Percentiles rank a stretch among this genome's conserved stretches.
Evolutionary conservation across 352 stramenopile species (phyloP).

Genomic region (Pythium graminicola): DNA sequence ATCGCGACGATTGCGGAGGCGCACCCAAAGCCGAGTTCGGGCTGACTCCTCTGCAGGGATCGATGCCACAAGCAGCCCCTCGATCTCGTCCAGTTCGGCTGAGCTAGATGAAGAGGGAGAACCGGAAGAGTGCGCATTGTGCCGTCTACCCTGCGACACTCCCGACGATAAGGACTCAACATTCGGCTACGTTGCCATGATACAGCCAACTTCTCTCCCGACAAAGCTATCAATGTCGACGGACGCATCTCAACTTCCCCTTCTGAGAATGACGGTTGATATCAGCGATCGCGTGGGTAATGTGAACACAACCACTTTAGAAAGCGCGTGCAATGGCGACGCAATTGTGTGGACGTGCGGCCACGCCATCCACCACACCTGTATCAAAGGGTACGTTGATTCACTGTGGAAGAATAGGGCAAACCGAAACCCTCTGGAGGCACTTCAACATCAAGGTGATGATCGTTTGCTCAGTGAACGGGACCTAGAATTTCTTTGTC

Average conservation of each 20-base stretch:
- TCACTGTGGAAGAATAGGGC: constrained; percentile 59
- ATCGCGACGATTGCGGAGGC: constrained; percentile 28
- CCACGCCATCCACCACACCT: constrained; percentile 60
- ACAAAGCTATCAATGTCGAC: constrained; percentile 26
- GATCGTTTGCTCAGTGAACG: constrained; percentile 61
- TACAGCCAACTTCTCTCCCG: constrained; percentile 49
- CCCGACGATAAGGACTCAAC: constrained; percentile 31
- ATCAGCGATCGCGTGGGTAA: constrained; percentile 8
- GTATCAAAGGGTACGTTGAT: constrained; percentile 62
- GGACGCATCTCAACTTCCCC: neutral
- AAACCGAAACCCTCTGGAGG: constrained; percentile 33
- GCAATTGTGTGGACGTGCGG: constrained; percentile 63
- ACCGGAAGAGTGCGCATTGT: constrained; percentile 54
- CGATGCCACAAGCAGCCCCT: constrained; percentile 6
- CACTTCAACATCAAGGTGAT: constrained; percentile 31
- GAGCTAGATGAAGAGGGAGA: constrained; percentile 27
- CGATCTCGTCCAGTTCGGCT: constrained; percentile 9
- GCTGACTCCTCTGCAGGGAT: constrained; percentile 10
- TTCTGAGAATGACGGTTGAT: constrained; percentile 3
- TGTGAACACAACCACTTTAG: neutral
- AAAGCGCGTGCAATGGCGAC: constrained; percentile 21
- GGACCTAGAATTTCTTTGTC: constrained; percentile 71
- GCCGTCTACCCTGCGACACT: constrained; percentile 48
- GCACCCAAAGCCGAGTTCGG: constrained; percentile 21
- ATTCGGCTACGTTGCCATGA: constrained; percentile 67